These are phyloP conservation scores for Obelidium mucronatum DNA, from an alignment of 192 early-diverging fungal species.

Conservation along the genomic window DNA sequence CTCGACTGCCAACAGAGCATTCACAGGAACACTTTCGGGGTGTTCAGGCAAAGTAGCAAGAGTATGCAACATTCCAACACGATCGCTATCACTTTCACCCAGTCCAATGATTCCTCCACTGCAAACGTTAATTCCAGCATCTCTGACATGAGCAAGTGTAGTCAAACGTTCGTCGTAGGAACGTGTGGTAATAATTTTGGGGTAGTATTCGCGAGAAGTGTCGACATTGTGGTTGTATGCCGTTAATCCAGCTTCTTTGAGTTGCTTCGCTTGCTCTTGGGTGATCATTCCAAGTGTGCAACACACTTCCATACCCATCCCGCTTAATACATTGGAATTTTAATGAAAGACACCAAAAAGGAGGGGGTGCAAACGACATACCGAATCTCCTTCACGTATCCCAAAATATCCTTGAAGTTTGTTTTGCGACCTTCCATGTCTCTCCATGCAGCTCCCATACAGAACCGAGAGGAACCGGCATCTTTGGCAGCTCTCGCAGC, in stretches of 20 bases:
- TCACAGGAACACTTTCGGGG: constrained; percentile 83
- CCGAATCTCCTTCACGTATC: constrained; percentile 79
- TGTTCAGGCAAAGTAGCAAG: constrained; percentile 73
- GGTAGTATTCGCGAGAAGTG: constrained; percentile 80
- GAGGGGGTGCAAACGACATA: constrained; percentile 51
- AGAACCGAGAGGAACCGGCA: constrained; percentile 81
- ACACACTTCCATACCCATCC: constrained; percentile 90
- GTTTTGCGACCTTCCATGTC: constrained; percentile 80
- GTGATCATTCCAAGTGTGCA: constrained; percentile 86
- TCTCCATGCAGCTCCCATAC: constrained; percentile 90
- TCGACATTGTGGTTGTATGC: constrained; percentile 90
- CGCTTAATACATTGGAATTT: too few relatives aligned
- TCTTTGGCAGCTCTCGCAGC: constrained; percentile 78
- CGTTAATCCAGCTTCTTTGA: constrained; percentile 85
- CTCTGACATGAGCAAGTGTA: constrained; percentile 74
- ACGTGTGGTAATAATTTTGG: constrained; percentile 83
- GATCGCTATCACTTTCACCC: constrained; percentile 74
- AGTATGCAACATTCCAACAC: constrained; percentile 78
- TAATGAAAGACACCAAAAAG: too few relatives aligned
- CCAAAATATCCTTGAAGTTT: constrained; percentile 81
- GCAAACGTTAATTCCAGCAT: constrained; percentile 83
- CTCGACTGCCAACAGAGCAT: constrained; percentile 79
- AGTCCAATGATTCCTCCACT: constrained; percentile 87
- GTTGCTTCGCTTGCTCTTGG: constrained; percentile 70
- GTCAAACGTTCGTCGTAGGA: constrained; percentile 80